Evolutionary conservation across 257 asterid genomes (phyloP), one percentile per base, ranked within the genome.

Genomic region (Primulina tabacum): DNA sequence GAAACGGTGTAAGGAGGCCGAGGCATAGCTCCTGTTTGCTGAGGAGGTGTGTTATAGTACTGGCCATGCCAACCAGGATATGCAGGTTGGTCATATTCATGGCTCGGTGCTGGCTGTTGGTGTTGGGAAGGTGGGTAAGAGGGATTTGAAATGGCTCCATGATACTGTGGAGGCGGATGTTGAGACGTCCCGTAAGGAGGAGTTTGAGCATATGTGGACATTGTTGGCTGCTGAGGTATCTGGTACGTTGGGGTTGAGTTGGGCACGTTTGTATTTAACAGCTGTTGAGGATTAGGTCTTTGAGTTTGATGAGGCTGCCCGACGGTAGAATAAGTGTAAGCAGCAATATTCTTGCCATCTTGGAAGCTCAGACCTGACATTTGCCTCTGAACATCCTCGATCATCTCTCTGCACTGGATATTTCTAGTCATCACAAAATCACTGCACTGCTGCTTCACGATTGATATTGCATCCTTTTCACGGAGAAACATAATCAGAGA

Each of bases 21-120:
- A 26, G 88, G 82, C 78, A 79, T 73, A n/a, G 85, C 75, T n/a
- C 86, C 86, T 7, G 76, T 76, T 70, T 85, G 90, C 63, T 77
- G 90, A 63, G 85, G 78, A 57, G 85, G 83, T 32, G 84, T 83
- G 64, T 81, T 86, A 60, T 90, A 87, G 82, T 93, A 90, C 7
- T 92, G 92, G 40, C 90, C 96, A 56, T 82, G 89, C 99, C 99
- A 93, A 37, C 97, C 97, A 3, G 97, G 95, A 85, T 93, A 89
- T 2, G 92, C 90, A 60, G 92, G 95, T 69, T 90, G 98, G 72
- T 90, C 94, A 56, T 90, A 90, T 57, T 93, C 94, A 4, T 83
- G 89, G 81, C 20, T 72, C 24, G 68, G 82, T 16, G 87, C 78
- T 11, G 90, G 33, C 33, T 30, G 33, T 30, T 30, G 85, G 47